phyloP scores from a whole-genome alignment of 345 rosid genomes.

The Lumnitzera racemosa region DNA sequence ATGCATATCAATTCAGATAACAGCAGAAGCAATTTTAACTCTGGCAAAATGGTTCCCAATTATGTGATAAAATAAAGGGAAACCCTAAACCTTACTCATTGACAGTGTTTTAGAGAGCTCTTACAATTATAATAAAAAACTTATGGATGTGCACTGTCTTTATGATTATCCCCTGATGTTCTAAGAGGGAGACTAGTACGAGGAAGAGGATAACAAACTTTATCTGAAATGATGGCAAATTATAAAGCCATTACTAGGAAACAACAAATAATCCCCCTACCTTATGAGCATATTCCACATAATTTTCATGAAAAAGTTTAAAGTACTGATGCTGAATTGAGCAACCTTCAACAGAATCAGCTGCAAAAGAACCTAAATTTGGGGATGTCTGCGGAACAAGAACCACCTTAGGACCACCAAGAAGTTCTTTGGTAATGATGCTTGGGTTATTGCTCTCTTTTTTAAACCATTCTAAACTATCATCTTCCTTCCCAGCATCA shows the following conservation, averaged over 20 bases:
- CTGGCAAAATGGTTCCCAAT: no score
- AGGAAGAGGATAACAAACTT: neutral
- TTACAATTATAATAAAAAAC: no score
- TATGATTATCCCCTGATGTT: no score
- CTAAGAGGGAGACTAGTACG: neutral
- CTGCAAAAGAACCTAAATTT: conserved; percentile 62
- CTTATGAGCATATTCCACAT: conserved; percentile 94
- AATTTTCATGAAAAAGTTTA: conserved; percentile 90
- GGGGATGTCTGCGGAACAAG: conserved; percentile 72
- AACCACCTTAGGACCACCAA: conserved; percentile 72
- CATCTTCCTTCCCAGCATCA: conserved; percentile 28
- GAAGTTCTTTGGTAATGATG: conserved; percentile 88
- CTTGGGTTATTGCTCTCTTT: conserved; percentile 40
- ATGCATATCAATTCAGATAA: conserved; percentile 5
- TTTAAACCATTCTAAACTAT: conserved; percentile 21
- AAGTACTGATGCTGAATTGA: conserved; percentile 78
- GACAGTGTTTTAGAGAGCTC: no score
- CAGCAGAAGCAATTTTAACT: no score
- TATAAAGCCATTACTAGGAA: neutral
- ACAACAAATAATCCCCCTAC: conserved; percentile 20
- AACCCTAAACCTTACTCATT: no score
- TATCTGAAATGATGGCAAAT: no score
- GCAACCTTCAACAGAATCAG: conserved; percentile 86
- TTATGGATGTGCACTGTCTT: no score
- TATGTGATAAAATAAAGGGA: no score